Percentiles rank a stretch among this genome's conserved stretches.
phyloP scores from a whole-genome alignment of 768 basidiomycete species.

The Collybiopsis luxurians region DNA sequence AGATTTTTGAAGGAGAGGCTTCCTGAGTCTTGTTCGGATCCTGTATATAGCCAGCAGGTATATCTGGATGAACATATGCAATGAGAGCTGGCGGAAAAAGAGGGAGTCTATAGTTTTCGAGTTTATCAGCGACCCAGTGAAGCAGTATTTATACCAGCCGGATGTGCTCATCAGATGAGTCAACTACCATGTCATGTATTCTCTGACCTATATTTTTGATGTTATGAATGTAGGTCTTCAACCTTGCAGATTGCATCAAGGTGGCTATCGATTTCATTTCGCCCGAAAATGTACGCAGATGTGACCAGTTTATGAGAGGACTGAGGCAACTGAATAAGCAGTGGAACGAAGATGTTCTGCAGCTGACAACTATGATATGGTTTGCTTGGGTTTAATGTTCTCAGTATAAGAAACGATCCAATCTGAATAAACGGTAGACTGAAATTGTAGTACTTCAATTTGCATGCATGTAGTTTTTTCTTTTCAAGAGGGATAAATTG shows the following conservation, averaged over 20 bases:
- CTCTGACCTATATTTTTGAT: background rate
- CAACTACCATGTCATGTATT: too few species aligned
- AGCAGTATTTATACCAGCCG: slow-evolving; percentile 94
- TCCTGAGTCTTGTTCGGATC: slow-evolving; percentile 61
- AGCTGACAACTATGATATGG: slow-evolving; percentile 92
- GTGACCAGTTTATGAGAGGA: slow-evolving; percentile 82
- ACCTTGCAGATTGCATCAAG: slow-evolving; percentile 93
- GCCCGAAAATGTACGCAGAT: slow-evolving; percentile 86
- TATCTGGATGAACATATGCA: slow-evolving; percentile 75
- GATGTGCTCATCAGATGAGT: slow-evolving; percentile 82
- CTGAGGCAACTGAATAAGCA: slow-evolving; percentile 89
- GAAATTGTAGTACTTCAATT: too few species aligned
- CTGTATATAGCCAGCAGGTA: slow-evolving; percentile 87
- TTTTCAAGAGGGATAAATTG: too few species aligned
- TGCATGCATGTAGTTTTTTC: too few species aligned
- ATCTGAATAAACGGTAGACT: too few species aligned
- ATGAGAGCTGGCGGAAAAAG: slow-evolving; percentile 60
- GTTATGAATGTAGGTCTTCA: slow-evolving; percentile 72
- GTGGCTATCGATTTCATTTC: slow-evolving; percentile 94
- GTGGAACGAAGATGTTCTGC: slow-evolving; percentile 95
- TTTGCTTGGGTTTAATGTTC: slow-evolving; percentile 82
- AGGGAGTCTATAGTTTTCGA: slow-evolving; percentile 74
- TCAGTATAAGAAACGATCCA: too few species aligned
- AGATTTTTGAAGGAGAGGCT: slow-evolving; percentile 68
- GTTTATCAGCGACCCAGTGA: slow-evolving; percentile 93